These are phyloP conservation scores for Ilex paraguariensis DNA, from an alignment of 305 asterid species.

Conservation along the genomic window DNA sequence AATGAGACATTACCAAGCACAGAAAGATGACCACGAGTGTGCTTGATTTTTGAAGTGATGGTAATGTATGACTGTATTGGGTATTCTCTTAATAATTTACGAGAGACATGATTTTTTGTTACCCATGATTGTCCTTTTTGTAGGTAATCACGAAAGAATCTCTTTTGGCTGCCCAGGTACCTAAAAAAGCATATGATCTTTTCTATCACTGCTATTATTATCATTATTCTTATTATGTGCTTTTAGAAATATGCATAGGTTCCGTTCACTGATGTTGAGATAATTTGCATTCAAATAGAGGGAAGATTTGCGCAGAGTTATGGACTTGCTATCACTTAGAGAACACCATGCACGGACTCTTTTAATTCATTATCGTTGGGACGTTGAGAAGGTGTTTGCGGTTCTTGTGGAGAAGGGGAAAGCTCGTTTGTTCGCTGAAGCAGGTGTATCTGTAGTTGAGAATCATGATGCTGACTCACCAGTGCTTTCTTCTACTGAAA, in stretches of 20 bases:
- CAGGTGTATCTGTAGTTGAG: constrained; percentile 59
- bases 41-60: not conserved
- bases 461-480: constrained; percentile 25
- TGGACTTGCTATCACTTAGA: constrained; percentile 79
- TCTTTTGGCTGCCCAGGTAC: constrained; percentile 93
- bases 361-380: constrained; percentile 89
- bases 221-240: not conserved
- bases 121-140: constrained; percentile 14
- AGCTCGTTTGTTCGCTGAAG: constrained; percentile 59
- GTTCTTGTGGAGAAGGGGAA: constrained; percentile 81
- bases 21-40: too few species aligned
- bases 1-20: too few species aligned
- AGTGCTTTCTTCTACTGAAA: constrained; percentile 31
- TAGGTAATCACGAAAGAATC: constrained; percentile 92
- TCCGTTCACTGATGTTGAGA: not conserved
- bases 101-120: not conserved
- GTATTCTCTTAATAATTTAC: not conserved
- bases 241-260: constrained; percentile 6
- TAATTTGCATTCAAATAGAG: constrained; percentile 37
- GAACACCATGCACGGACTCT: constrained; percentile 92
- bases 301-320: constrained; percentile 74
- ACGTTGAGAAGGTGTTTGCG: constrained; percentile 64
- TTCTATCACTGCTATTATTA: constrained; percentile 4
- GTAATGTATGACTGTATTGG: not conserved
- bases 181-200: constrained; percentile 2